phyloP scores from a whole-genome alignment of 306 rosid genomes.

The Glycine soja region DNA sequence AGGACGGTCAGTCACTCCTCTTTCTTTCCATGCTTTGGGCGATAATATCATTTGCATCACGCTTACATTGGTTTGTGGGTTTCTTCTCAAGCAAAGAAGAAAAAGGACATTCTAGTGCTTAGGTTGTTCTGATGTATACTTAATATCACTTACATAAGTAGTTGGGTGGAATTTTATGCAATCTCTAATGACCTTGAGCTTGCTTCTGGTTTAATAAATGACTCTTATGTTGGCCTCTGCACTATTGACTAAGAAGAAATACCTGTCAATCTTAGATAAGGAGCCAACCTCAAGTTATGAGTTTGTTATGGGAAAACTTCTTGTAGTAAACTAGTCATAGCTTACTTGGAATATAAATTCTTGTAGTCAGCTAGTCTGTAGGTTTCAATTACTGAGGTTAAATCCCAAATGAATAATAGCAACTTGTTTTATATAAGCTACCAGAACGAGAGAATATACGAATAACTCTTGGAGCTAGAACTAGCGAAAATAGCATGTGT shows the following conservation, averaged over 20 bases:
- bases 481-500: not conserved
- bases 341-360: not conserved
- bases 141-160: not conserved
- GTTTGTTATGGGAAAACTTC: not conserved
- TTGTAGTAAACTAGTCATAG: not conserved
- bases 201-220: not conserved
- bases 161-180: not conserved
- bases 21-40: not conserved
- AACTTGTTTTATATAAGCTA: not conserved
- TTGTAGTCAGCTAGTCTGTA: not conserved
- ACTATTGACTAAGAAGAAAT: not conserved
- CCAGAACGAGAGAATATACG: too few relatives aligned
- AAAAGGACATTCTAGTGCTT: conserved; percentile 1
- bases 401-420: conserved; percentile 15
- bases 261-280: not conserved
- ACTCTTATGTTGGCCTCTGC: not conserved
- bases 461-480: not conserved
- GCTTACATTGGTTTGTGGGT: too few relatives aligned
- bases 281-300: not conserved
- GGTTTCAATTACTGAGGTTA: not conserved
- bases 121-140: not conserved
- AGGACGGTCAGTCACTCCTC: conserved; percentile 63
- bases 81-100: not conserved
- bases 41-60: too few relatives aligned
- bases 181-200: not conserved